Evolutionary conservation across 2,329 filamentous ascomycete species (phyloP).

Genomic region (Epicoccum nigrum): DNA sequence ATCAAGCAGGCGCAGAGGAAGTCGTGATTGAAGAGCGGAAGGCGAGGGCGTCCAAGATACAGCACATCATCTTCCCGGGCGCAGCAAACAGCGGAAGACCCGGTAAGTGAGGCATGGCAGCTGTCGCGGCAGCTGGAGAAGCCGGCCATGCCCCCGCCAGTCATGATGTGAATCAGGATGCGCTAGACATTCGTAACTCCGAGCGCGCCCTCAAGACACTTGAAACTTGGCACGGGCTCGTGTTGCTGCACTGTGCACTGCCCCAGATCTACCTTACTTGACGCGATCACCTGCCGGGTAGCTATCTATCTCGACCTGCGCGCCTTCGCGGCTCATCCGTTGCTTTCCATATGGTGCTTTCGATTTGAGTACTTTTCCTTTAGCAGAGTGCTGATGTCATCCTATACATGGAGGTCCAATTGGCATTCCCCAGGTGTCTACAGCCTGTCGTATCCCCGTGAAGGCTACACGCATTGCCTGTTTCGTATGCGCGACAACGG

Average conservation of each 20-base stretch:
- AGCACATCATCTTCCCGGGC: not conserved
- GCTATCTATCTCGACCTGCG: too few relatives aligned
- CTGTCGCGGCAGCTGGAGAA: slow-evolving; percentile 15
- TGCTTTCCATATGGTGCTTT: too few relatives aligned
- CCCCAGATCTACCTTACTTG: not conserved
- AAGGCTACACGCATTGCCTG: too few relatives aligned
- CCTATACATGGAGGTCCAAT: too few relatives aligned
- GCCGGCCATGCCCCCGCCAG: slow-evolving; percentile 8
- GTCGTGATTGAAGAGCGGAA: not conserved
- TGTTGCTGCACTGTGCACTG: slow-evolving; percentile 13
- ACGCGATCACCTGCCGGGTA: not conserved
- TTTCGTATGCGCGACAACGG: too few relatives aligned
- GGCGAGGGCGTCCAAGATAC: not conserved
- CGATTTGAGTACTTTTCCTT: too few relatives aligned
- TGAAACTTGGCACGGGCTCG: slow-evolving; percentile 12
- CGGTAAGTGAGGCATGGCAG: slow-evolving; percentile 17
- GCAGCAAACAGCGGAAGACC: slow-evolving; percentile 8
- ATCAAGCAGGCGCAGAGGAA: slow-evolving; percentile 2
- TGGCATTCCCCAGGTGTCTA: too few relatives aligned
- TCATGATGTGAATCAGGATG: slow-evolving; percentile 20
- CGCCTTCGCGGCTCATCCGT: too few relatives aligned
- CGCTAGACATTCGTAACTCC: slow-evolving; percentile 2
- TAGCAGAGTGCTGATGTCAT: too few relatives aligned
- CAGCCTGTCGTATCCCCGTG: too few relatives aligned
- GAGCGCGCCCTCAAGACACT: not conserved